A percentile compares a stretch with the other conserved stretches of the same genome.
These are phyloP conservation scores for Mrakia blollopis DNA, from an alignment of 768 basidiomycete species.

Conservation along the genomic window DNA sequence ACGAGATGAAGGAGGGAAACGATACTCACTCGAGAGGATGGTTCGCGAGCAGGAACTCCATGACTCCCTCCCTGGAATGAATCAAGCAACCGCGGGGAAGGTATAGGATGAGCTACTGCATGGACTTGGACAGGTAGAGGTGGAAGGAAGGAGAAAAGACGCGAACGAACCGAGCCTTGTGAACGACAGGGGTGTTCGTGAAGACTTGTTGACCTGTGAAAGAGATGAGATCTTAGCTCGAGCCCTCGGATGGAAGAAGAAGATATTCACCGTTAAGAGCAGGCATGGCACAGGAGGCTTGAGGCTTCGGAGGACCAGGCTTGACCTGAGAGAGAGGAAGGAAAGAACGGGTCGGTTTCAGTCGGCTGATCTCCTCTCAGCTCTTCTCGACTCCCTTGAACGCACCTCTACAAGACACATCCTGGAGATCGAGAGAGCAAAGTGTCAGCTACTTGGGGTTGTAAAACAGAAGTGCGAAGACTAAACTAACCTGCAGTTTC, in stretches of 20 bases:
- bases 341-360: background rate
- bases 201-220: conserved; percentile 39
- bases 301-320: conserved; percentile 55
- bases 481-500: conserved; percentile 81
- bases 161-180: conserved; percentile 54
- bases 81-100: background rate
- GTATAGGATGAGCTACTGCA: background rate
- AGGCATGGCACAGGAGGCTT: conserved; percentile 70
- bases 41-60: conserved; percentile 97
- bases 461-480: conserved; percentile 15
- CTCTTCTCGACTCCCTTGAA: background rate
- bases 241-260: background rate
- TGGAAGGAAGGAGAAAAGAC: background rate
- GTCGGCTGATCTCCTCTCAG: background rate
- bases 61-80: conserved; percentile 79
- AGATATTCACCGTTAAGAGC: conserved; percentile 73
- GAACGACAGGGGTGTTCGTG: conserved; percentile 43
- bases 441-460: background rate
- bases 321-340: conserved; percentile 49
- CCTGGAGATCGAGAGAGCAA: conserved; percentile 45
- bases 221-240: background rate
- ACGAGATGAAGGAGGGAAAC: conserved; percentile 59
- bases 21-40: conserved; percentile 77
- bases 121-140: background rate
- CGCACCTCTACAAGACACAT: conserved; percentile 93